Percentiles rank a stretch among this genome's conserved stretches.
phyloP scores from a whole-genome alignment of 495 filamentous ascomycete species.

The Penicillium lividum region DNA sequence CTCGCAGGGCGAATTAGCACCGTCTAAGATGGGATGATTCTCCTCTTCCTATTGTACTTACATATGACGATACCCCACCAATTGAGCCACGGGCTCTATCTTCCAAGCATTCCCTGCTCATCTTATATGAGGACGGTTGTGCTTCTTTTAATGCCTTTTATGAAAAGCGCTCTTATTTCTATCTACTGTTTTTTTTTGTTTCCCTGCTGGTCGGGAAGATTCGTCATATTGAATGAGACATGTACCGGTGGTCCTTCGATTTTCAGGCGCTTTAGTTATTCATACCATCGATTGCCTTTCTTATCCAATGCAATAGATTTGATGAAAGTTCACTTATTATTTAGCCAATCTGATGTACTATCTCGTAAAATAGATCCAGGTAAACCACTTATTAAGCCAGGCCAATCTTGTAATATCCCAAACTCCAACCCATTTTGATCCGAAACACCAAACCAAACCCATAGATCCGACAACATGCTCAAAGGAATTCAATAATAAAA shows the following conservation, averaged over 20 bases:
- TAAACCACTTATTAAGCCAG: not conserved
- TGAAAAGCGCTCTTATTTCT: not conserved
- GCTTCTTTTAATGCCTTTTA: conserved; percentile 3
- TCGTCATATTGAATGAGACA: not conserved
- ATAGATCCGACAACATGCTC: not conserved
- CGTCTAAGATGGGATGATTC: not conserved
- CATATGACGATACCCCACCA: conserved; percentile 19
- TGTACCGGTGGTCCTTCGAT: not conserved
- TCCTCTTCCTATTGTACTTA: not conserved
- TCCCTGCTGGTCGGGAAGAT: conserved; percentile 11
- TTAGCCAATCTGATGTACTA: no score
- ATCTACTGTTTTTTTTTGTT: not conserved
- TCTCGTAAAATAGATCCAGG: no score
- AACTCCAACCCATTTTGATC: not conserved
- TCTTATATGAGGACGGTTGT: not conserved
- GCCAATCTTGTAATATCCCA: not conserved
- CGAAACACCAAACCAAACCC: not conserved
- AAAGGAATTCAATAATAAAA: not conserved
- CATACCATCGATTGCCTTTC: not conserved
- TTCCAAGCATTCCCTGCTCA: not conserved
- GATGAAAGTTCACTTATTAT: not conserved
- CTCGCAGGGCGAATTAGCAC: conserved; percentile 23
- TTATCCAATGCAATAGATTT: not conserved
- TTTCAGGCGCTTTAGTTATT: not conserved
- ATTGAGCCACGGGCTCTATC: not conserved